Evolutionary conservation across 2,329 filamentous ascomycete genomes (phyloP).

Genomic region (Arachnopeziza araneosa): DNA sequence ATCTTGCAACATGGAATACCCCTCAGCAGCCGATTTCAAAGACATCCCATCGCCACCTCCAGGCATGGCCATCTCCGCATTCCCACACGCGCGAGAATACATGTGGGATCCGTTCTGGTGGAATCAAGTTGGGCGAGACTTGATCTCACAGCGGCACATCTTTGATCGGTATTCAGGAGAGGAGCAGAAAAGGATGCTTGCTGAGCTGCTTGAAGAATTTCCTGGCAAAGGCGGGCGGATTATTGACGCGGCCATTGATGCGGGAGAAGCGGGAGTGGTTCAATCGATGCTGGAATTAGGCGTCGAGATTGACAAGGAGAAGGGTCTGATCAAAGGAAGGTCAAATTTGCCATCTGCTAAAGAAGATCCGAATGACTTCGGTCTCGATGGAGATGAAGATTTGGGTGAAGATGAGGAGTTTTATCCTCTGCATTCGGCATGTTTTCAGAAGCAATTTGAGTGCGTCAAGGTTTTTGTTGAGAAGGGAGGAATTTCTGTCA

Average conservation of each 20-base stretch:
- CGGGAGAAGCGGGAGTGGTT: not conserved
- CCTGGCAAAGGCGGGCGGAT: not conserved
- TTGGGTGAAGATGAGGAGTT: not conserved
- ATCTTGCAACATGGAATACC: not conserved
- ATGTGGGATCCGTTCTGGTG: not conserved
- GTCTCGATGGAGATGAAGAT: not conserved
- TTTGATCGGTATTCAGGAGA: not conserved
- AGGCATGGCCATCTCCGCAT: not conserved
- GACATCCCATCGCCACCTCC: not conserved
- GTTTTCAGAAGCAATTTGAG: not conserved
- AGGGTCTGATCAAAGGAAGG: not conserved
- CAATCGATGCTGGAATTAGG: not conserved
- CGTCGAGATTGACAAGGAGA: not conserved
- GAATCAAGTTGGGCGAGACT: not conserved
- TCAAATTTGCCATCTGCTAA: not conserved
- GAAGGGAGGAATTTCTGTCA: not conserved
- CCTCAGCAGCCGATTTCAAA: not conserved
- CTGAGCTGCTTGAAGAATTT: not conserved
- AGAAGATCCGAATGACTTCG: not conserved
- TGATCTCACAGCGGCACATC: not conserved
- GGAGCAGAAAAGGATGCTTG: not conserved
- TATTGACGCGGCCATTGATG: not conserved
- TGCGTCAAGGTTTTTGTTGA: not conserved
- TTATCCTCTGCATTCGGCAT: not conserved
- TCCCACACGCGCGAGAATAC: not conserved